Conservation (phyloP, 345 rosid species). For the Syzygium oleosum region DNA sequence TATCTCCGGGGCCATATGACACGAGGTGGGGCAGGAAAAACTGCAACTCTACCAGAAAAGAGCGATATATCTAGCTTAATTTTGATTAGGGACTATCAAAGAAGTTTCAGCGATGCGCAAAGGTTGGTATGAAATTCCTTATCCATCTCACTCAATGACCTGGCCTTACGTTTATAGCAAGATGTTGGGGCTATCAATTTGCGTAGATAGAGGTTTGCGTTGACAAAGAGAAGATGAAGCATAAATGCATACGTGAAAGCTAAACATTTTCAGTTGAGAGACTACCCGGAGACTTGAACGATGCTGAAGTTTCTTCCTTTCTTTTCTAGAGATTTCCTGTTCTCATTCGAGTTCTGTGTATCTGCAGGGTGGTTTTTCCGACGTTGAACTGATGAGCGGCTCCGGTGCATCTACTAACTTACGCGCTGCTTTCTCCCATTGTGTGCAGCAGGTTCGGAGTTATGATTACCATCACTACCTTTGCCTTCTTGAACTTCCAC, state of each 20-base stretch:
- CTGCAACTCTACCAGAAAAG: neutral
- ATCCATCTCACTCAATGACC: neutral
- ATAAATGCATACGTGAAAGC: neutral
- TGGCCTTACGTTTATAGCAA: neutral
- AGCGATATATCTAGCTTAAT: neutral
- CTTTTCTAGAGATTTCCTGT: neutral
- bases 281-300: neutral
- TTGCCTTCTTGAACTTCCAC: slow-evolving; percentile 90
- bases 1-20: neutral
- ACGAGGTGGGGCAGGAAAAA: neutral
- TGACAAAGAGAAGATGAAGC: neutral
- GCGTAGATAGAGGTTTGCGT: neutral
- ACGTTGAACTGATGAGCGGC: slow-evolving; percentile 42
- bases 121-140: neutral
- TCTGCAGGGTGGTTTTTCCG: slow-evolving; percentile 13
- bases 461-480: slow-evolving; percentile 98
- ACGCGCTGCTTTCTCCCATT: slow-evolving; percentile 69
- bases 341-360: neutral
- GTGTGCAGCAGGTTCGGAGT: slow-evolving; percentile 81
- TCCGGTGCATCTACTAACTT: slow-evolving; percentile 29
- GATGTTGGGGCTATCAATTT: neutral
- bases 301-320: neutral
- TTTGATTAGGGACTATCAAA: neutral
- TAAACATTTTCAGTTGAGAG: neutral
- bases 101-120: neutral